Evolutionary conservation across 2,329 filamentous ascomycete species (phyloP).

Genomic region (Talaromyces amestolkiae): DNA sequence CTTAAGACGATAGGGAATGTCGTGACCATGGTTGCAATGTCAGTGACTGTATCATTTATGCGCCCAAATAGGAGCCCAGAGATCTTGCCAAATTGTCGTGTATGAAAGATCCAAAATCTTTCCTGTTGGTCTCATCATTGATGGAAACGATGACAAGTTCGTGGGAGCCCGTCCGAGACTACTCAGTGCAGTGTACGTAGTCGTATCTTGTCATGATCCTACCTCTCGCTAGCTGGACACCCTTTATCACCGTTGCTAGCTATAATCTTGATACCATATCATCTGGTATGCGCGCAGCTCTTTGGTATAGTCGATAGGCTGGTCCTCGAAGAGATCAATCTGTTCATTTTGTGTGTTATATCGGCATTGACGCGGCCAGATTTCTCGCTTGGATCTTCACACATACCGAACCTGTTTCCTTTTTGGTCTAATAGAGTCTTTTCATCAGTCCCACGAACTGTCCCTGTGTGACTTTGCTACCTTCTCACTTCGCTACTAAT

Average conservation of each 20-base stretch:
- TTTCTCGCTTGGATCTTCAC: neutral
- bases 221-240: neutral
- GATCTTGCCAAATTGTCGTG: neutral
- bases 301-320: neutral
- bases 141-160: neutral
- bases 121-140: neutral
- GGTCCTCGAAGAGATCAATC: neutral
- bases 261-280: neutral
- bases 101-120: neutral
- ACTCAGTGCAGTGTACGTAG: neutral
- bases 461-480: too few relatives aligned
- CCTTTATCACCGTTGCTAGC: neutral
- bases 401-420: neutral
- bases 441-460: neutral
- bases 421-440: neutral
- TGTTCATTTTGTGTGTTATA: neutral
- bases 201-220: neutral
- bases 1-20: neutral
- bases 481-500: too few relatives aligned
- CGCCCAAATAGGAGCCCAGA: neutral
- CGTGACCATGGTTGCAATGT: neutral
- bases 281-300: neutral
- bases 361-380: neutral
- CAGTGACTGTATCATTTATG: neutral
- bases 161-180: neutral